Conservation (phyloP, 2,329 filamentous ascomycete genomes). For the Beauveria varroae region DNA sequence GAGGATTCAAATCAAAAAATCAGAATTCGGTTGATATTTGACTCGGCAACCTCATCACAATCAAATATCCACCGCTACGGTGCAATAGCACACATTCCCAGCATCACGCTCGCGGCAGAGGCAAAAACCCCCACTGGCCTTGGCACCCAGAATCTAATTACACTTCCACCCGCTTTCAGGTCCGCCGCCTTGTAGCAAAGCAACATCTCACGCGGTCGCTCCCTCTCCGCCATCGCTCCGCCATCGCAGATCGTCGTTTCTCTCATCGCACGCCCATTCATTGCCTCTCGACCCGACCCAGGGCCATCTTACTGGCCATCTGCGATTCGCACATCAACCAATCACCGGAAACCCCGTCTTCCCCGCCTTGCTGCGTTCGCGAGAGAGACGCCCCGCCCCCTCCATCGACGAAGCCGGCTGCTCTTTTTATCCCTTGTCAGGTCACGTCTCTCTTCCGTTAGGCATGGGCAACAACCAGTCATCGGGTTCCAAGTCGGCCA, state of each 20-base stretch:
- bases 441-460: background rate
- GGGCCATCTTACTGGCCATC: background rate
- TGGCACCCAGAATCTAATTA: background rate
- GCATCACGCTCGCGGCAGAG: background rate
- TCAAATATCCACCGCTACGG: background rate
- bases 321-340: background rate
- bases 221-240: background rate
- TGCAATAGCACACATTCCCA: background rate
- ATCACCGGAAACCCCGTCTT: background rate
- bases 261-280: background rate
- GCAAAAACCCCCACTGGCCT: background rate
- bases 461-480: slow-evolving; percentile 32
- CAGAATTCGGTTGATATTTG: no score
- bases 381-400: background rate
- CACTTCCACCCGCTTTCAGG: background rate
- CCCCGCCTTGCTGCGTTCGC: background rate
- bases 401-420: background rate
- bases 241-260: background rate
- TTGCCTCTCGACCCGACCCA: background rate
- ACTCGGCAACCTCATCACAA: no score
- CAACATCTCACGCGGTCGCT: slow-evolving; percentile 1
- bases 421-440: background rate
- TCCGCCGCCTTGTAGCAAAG: background rate
- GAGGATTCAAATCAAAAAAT: no score
- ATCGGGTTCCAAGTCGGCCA: slow-evolving; percentile 29